Evolutionary conservation across 257 asterid genomes (phyloP).

Genomic region (Solanum habrochaites): DNA sequence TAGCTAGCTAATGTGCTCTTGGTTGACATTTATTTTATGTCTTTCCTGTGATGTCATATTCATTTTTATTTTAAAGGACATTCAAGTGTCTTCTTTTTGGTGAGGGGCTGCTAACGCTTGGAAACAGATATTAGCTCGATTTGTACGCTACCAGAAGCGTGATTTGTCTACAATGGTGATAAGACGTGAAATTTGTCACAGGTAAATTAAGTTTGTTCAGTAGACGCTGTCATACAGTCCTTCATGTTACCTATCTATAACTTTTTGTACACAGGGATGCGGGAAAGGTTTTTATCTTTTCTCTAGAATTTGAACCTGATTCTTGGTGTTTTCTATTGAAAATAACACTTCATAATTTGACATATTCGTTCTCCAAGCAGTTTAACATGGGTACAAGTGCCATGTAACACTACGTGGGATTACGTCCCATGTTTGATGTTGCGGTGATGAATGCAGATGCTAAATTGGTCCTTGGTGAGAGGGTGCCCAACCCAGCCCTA

Average conservation of each 20-base stretch:
- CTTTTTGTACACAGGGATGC: not conserved
- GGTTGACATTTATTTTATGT: not conserved
- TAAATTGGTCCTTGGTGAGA: conserved; percentile 78
- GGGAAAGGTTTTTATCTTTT: not conserved
- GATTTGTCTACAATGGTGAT: conserved; percentile 91
- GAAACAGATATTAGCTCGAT: conserved; percentile 88
- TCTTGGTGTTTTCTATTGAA: not conserved
- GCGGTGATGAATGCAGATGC: conserved; percentile 93
- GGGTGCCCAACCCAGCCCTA: conserved; percentile 86
- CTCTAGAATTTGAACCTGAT: not conserved
- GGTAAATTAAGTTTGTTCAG: conserved; percentile 24
- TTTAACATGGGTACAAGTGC: conserved; percentile 98
- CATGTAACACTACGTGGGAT: conserved; percentile 98
- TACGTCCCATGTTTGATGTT: conserved; percentile 96
- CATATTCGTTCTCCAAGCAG: conserved; percentile 36
- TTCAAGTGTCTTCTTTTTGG: not conserved
- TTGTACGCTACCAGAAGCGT: conserved; percentile 82
- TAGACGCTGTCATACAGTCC: not conserved
- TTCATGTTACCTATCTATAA: not conserved
- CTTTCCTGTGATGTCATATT: not conserved
- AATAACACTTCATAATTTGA: conserved; percentile 1
- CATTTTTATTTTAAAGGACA: not conserved
- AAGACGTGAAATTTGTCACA: conserved; percentile 95
- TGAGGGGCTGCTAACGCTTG: conserved; percentile 53
- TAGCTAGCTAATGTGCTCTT: not conserved